Conservation (phyloP, 495 filamentous ascomycete genomes). For the Annulohypoxylon nitens region DNA sequence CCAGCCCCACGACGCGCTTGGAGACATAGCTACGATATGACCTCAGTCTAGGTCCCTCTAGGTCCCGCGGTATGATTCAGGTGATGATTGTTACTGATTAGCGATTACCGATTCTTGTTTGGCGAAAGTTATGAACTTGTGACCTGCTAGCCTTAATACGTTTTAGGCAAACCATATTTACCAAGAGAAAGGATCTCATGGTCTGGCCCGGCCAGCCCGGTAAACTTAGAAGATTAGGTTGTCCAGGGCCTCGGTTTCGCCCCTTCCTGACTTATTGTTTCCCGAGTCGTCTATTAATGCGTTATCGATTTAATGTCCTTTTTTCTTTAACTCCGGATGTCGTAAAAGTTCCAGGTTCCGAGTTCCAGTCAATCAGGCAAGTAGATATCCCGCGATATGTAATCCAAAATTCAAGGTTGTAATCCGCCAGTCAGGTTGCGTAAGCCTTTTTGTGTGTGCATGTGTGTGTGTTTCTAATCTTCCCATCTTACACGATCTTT, state of each 20-base stretch:
- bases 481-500: background rate
- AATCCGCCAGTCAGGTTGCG: constrained; percentile 3
- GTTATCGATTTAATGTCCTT: background rate
- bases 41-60: background rate
- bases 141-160: constrained; percentile 27
- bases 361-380: background rate
- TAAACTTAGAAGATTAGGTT: constrained; percentile 36
- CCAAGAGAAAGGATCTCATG: constrained; percentile 39
- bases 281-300: background rate
- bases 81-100: constrained; percentile 10
- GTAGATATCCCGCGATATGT: constrained; percentile 22
- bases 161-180: constrained; percentile 38
- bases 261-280: constrained; percentile 10
- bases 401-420: constrained; percentile 4
- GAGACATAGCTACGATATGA: background rate
- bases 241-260: constrained; percentile 39
- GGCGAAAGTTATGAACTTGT: background rate
- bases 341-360: background rate
- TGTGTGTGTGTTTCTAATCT: background rate
- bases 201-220: constrained; percentile 40
- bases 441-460: constrained; percentile 12
- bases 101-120: constrained; percentile 1
- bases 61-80: constrained; percentile 5
- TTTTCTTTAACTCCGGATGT: constrained; percentile 40
- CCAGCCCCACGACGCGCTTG: background rate